Percentiles rank a stretch among this genome's conserved stretches.
phyloP scores from a whole-genome alignment of 2,329 filamentous ascomycete species.

The Fusarium piperis region DNA sequence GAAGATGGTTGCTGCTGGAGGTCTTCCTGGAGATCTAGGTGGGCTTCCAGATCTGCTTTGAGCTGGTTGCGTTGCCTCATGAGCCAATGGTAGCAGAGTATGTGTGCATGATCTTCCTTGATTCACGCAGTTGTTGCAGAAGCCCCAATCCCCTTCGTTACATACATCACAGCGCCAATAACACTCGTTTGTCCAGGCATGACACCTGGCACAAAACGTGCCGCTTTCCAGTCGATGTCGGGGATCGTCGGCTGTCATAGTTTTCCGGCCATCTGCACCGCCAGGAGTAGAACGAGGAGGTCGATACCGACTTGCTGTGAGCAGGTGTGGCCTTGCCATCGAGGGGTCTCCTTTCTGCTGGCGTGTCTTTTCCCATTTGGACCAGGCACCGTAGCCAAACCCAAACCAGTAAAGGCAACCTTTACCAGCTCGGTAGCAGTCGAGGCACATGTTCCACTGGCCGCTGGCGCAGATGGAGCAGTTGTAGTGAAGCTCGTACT shows the following conservation, averaged over 20 bases:
- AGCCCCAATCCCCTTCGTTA: constrained; percentile 95
- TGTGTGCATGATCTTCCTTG: constrained; percentile 85
- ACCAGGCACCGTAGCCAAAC: constrained; percentile 78
- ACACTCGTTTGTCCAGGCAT: constrained; percentile 78
- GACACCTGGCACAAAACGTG: constrained; percentile 84
- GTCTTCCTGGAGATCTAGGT: constrained; percentile 54
- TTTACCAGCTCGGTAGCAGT: constrained; percentile 79
- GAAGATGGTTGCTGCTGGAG: constrained; percentile 59
- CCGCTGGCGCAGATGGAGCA: constrained; percentile 77
- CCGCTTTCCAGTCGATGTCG: constrained; percentile 76
- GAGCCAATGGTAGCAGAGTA: constrained; percentile 78
- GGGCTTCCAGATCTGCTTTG: constrained; percentile 51
- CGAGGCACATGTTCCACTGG: constrained; percentile 80
- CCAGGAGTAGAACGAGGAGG: constrained; percentile 60
- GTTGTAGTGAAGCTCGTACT: constrained; percentile 88
- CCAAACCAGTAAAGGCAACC: constrained; percentile 91
- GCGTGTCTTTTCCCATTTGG: constrained; percentile 68
- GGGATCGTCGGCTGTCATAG: constrained; percentile 74
- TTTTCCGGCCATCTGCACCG: constrained; percentile 64
- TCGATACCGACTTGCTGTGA: constrained; percentile 66
- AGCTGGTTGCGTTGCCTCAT: constrained; percentile 56
- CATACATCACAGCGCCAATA: constrained; percentile 91
- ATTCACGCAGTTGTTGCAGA: constrained; percentile 88
- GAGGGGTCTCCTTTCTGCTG: constrained; percentile 49
- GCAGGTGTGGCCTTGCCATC: constrained; percentile 64